A percentile compares a stretch with the other conserved stretches of the same genome.
These are phyloP conservation scores for Podila minutissima DNA, from an alignment of 192 early-diverging fungal species.

Conservation along the genomic window DNA sequence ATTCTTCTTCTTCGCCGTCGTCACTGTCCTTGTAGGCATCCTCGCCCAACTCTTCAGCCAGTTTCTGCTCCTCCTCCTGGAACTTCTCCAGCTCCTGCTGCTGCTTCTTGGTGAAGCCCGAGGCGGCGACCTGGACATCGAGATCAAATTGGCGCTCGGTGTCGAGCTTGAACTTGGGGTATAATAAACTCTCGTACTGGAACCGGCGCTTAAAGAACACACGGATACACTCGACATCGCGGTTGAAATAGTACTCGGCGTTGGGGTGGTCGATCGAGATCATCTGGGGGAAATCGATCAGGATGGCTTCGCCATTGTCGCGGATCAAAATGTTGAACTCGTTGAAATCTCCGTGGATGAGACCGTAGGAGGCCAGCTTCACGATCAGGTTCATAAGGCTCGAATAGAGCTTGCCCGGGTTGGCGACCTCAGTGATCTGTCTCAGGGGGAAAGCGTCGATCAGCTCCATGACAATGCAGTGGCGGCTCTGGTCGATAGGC, in stretches of 20 bases:
- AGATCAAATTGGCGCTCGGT: conserved; percentile 87
- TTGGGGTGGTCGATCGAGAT: conserved; percentile 96
- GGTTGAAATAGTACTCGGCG: conserved; percentile 97
- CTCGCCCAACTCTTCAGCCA: conserved; percentile 33
- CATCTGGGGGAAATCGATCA: conserved; percentile 99
- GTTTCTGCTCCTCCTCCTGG: conserved; percentile 29
- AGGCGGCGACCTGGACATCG: conserved; percentile 96
- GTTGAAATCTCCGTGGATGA: conserved; percentile 99
- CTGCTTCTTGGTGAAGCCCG: conserved; percentile 94
- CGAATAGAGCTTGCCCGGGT: conserved; percentile 95
- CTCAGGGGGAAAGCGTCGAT: conserved; percentile 95
- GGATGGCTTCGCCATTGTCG: conserved; percentile 81
- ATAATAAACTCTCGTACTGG: conserved; percentile 90
- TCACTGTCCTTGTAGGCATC: conserved; percentile 38
- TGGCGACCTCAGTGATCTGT: conserved; percentile 84
- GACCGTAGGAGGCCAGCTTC: conserved; percentile 90
- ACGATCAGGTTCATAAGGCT: conserved; percentile 97
- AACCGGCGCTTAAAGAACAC: conserved; percentile 92
- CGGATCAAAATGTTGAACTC: conserved; percentile 98
- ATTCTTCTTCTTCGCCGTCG: conserved; percentile 31
- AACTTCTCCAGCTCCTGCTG: conserved; percentile 89
- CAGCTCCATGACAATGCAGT: conserved; percentile 97
- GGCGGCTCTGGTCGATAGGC: conserved; percentile 93
- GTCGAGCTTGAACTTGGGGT: conserved; percentile 90
- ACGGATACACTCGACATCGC: conserved; percentile 98